A percentile compares a stretch with the other conserved stretches of the same genome.
Conservation (phyloP, 768 basidiomycete species). For the Naganishia antarctica region DNA sequence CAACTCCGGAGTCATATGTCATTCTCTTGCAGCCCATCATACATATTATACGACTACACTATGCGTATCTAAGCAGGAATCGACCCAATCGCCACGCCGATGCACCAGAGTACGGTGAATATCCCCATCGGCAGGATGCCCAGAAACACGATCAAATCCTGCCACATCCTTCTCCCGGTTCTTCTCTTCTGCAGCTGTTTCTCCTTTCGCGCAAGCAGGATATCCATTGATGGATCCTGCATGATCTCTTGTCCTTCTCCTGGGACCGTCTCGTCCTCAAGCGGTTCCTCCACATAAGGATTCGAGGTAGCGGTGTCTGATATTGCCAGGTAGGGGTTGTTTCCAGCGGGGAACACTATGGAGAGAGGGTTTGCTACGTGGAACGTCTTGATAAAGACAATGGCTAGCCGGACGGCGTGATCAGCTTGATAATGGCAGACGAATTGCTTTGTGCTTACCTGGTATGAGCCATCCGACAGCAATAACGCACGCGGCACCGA, state of each 20-base stretch:
- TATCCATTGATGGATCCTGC: constrained; percentile 52
- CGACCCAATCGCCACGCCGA: not conserved
- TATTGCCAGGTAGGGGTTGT: constrained; percentile 4
- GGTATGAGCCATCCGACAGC: constrained; percentile 46
- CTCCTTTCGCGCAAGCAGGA: constrained; percentile 78
- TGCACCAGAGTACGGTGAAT: constrained; percentile 57
- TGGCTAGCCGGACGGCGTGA: constrained; percentile 49
- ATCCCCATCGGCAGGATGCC: constrained; percentile 61
- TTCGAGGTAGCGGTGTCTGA: not conserved
- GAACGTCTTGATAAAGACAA: constrained; percentile 75
- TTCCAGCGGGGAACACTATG: constrained; percentile 65
- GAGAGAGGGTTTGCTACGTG: constrained; percentile 76
- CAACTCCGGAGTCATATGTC: no score
- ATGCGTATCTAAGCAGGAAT: constrained; percentile 6
- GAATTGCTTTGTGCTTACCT: constrained; percentile 25
- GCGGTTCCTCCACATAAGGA: not conserved
- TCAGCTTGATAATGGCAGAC: not conserved
- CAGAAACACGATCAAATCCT: constrained; percentile 81
- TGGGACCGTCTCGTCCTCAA: not conserved
- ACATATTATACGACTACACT: constrained; percentile 44
- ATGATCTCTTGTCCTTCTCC: not conserved
- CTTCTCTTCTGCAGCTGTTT: constrained; percentile 70
- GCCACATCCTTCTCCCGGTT: constrained; percentile 65
- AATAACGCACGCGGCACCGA: constrained; percentile 39
- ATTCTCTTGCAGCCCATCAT: no score